These are phyloP conservation scores for Sphaerobolus stellatus DNA, from an alignment of 1,284 basidiomycete species.

Conservation along the genomic window DNA sequence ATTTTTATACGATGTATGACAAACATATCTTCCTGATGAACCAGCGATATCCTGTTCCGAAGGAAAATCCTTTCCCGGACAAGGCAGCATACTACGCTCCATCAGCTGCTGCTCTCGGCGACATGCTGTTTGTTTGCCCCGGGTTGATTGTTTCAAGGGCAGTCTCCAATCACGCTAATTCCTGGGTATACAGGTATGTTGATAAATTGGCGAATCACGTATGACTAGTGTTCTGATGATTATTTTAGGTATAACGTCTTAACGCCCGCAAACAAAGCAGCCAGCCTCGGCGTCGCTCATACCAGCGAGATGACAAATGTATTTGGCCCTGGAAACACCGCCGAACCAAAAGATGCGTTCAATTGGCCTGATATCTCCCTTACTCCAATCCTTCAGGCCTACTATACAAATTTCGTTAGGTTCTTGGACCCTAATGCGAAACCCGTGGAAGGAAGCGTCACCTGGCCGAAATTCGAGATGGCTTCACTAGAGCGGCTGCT, in stretches of 20 bases:
- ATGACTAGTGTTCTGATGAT: neutral
- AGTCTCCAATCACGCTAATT: slow-evolving; percentile 8
- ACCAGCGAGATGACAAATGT: slow-evolving; percentile 17
- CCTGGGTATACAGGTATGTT: slow-evolving; percentile 14
- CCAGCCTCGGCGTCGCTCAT: slow-evolving; percentile 18
- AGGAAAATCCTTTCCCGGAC: slow-evolving; percentile 9
- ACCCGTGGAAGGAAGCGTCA: slow-evolving; percentile 10
- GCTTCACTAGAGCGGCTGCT: slow-evolving; percentile 9
- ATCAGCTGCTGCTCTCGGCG: slow-evolving; percentile 15
- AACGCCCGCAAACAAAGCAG: slow-evolving; percentile 14
- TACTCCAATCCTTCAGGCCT: slow-evolving; percentile 17
- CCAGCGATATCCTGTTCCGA: slow-evolving; percentile 13
- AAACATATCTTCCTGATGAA: slow-evolving; percentile 12
- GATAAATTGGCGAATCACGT: neutral
- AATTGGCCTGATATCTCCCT: slow-evolving; percentile 15
- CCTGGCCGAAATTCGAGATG: slow-evolving; percentile 15
- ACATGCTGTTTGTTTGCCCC: slow-evolving; percentile 18
- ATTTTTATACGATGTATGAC: slow-evolving; percentile 15
- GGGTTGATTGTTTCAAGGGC: slow-evolving; percentile 15
- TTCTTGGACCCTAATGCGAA: slow-evolving; percentile 19
- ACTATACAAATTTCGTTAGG: slow-evolving; percentile 20
- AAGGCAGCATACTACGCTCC: slow-evolving; percentile 13
- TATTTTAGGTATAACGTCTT: slow-evolving; percentile 17
- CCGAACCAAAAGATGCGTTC: slow-evolving; percentile 14
- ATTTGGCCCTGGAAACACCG: slow-evolving; percentile 17